These are phyloP conservation scores for Scheffersomyces segobiensis DNA, from an alignment of 1,139 yeast species.

Conservation along the genomic window DNA sequence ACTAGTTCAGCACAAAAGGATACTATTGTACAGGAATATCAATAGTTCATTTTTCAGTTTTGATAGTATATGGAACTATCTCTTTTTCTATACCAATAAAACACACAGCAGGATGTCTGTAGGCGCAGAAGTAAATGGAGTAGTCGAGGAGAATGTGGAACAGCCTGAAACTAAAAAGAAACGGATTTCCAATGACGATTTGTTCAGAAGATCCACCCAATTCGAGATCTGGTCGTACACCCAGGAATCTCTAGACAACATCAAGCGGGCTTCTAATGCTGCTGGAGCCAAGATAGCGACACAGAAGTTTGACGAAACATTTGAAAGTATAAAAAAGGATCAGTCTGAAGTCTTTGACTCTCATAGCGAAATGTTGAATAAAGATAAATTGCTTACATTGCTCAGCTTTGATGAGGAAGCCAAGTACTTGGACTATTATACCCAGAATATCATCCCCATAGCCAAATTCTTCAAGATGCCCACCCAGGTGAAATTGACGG, in stretches of 20 bases:
- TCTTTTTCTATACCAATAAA: background rate
- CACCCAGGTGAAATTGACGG: constrained; percentile 68
- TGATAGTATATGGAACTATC: background rate
- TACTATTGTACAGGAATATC: background rate
- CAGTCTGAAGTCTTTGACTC: constrained; percentile 28
- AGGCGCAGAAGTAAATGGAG: constrained; percentile 1
- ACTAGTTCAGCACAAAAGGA: background rate
- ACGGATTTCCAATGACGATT: constrained; percentile 62
- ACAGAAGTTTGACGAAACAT: constrained; percentile 31
- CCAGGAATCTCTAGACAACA: constrained; percentile 47
- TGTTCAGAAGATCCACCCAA: constrained; percentile 85
- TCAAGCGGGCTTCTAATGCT: constrained; percentile 50
- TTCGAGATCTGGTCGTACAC: constrained; percentile 85
- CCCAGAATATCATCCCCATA: constrained; percentile 65
- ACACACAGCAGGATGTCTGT: background rate
- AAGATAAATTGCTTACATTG: constrained; percentile 36
- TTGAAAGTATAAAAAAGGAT: constrained; percentile 28
- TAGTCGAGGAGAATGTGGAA: background rate
- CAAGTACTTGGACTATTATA: constrained; percentile 65
- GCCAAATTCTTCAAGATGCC: constrained; percentile 48
- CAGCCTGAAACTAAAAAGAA: constrained; percentile 1
- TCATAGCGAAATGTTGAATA: constrained; percentile 36
- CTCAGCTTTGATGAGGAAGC: constrained; percentile 70
- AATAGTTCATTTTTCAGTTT: background rate
- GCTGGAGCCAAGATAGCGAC: constrained; percentile 46